Base-by-base conservation (phyloP, 1,284 basidiomycete species). In the Boletus smithii region DNA sequence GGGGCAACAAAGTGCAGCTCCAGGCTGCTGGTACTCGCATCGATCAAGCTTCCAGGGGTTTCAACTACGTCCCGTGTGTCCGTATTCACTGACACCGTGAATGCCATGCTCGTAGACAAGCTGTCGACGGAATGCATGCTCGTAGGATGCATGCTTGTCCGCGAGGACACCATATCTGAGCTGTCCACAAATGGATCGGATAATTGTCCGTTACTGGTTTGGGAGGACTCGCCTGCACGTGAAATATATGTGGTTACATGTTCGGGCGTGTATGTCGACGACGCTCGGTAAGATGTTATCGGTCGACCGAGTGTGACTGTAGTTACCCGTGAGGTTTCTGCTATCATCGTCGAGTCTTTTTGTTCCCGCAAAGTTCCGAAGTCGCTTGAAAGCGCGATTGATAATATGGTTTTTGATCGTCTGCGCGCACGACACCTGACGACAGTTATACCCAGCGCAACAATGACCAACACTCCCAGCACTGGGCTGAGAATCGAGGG, bases 151-250 rank as follows among this genome's bases (percentile, higher is more conserved):
- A 31, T 26, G 20, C 48, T 50, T 18, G 46, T 60, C 31, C 29
- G 51, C 14, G 53, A 61, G 35, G 55, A 48, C 26, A 23, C 44
- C 13, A 31, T 33, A 8, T 36, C 26, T 11, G 33, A 42, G 31
- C 39, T 36, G 41, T 60, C 48, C 26, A 42, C 43, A 46, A 61
- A 61, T 27, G 53, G 56, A 50, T 59, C 34, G 34, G 50, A 58
- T 17, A 23, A 32, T 27, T 34, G 46, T 31, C 26, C 38, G 9
- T 48, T n/a, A 18, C 53, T 51, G 22, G 31, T 53, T 29, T 56
- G 38, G 32, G 46, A 43, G 17, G 45, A 60, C 38, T 50, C 40
- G 18, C 48, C 54, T 36, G 22, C 16, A 22, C 30, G 35, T 8
- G 46, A 48, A 33, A 38, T 16, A 22, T 9, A 37, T 6, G 27